A percentile compares a stretch with the other conserved stretches of the same genome.
These are phyloP conservation scores for Vitis rupestris DNA, from an alignment of 164 flowering plant species.

Conservation along the genomic window DNA sequence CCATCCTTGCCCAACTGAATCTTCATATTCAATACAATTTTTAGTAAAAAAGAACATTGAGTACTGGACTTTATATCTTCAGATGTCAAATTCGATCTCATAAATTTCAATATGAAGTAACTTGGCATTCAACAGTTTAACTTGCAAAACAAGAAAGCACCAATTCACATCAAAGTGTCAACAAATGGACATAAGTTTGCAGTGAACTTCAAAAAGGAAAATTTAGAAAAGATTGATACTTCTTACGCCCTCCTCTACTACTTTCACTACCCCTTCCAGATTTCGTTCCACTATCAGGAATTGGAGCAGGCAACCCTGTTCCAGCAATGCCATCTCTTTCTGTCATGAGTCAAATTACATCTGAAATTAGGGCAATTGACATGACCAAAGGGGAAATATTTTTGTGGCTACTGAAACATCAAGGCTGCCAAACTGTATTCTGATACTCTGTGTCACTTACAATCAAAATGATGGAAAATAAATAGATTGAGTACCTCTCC, in stretches of 20 bases:
- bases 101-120: background rate
- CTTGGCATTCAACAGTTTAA: background rate
- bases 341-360: constrained; percentile 22
- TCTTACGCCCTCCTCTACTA: constrained; percentile 78
- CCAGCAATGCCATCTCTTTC: constrained; percentile 48
- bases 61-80: background rate
- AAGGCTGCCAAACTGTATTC: background rate
- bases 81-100: background rate
- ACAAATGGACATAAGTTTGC: background rate
- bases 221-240: constrained; percentile 38
- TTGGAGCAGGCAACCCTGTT: constrained; percentile 35
- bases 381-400: background rate
- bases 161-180: background rate
- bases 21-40: background rate
- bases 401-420: background rate
- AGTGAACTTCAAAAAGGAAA: background rate
- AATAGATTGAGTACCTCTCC: constrained; percentile 53
- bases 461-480: background rate
- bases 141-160: background rate
- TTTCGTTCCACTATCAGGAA: constrained; percentile 34
- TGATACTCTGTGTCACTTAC: background rate
- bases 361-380: background rate
- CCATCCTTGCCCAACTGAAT: background rate
- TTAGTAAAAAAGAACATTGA: background rate
- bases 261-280: constrained; percentile 60